Evolutionary conservation across 306 rosid genomes (phyloP), one percentile per base, ranked within the genome.

Genomic region (Mimosa bimucronata): DNA sequence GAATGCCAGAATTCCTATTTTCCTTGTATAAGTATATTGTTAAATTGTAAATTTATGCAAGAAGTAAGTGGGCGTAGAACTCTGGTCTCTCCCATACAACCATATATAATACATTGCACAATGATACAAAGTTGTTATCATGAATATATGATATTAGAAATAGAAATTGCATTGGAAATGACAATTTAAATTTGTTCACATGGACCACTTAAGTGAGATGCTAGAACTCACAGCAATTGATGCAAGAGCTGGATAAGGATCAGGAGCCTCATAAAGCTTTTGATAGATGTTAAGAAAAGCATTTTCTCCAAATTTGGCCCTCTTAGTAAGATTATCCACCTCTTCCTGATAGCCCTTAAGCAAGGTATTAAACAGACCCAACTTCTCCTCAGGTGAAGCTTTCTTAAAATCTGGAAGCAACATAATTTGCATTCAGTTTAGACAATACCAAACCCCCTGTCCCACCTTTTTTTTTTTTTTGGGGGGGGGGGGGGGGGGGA

Each of bases 231-330:
- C 98, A 80, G 96, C 90, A 89, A 92, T 83, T 28, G 99, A 95
- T 38, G 91, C 91, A 81, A 95, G 93, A 76, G 94, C 92, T 14
- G 94, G 97, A 85, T 90, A 93, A 68, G 99, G 99, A 89, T 95
- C 99, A 26, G 99, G 98, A 74, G 98, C 98, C 92, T 95, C 99
- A 28, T 93, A 93, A 75, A 95, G 89, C 83, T 91, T 93, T 79
- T 95, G 99, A 79, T 95, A 95, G 82, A 95, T 93, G 85, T 95
- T 88, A 84, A 95, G 99, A 70, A 95, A 95, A 76, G 99, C 92
- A 90, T 95, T 95, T 88, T 95, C 99, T 78, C 98, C 99, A 85
- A 89, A 93, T 74, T 95, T 95, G 0, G 98, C 98, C 83, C 98
- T 83, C 94, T 91, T 95, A 5, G 99, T 95, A 60, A 95, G 89